Conservation (phyloP, 352 stramenopile species). For the Pelagophyceae sp. region DNA sequence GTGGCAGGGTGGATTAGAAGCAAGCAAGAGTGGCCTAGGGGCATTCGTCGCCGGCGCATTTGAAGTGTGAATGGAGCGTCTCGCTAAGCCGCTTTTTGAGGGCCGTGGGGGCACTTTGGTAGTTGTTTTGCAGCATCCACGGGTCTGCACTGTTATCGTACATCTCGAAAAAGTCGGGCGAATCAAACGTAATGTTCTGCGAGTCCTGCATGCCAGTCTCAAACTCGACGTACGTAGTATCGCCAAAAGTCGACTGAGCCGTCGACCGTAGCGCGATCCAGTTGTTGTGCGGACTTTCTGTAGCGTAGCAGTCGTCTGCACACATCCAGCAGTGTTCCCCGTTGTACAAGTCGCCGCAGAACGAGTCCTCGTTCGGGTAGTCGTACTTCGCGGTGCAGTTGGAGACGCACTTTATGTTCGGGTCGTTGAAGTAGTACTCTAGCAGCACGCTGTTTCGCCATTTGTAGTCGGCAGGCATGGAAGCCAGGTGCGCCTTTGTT, state of each 20-base stretch:
- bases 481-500: not conserved
- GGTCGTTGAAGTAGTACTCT: slow-evolving; percentile 1
- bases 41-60: not conserved
- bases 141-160: not conserved
- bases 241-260: not conserved
- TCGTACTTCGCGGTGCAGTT: not conserved
- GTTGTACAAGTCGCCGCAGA: not conserved
- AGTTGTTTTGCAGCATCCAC: not conserved
- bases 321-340: not conserved
- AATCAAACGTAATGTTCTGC: not conserved
- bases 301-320: not conserved
- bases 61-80: not conserved
- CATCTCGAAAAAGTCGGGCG: not conserved
- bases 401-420: slow-evolving; percentile 2
- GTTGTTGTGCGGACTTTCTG: not conserved
- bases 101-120: not conserved
- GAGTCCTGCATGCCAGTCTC: not conserved
- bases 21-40: too few relatives aligned
- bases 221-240: not conserved
- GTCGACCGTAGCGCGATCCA: not conserved
- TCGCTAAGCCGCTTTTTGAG: not conserved
- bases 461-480: too few relatives aligned
- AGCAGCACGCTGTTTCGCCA: not conserved
- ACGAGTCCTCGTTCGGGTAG: not conserved
- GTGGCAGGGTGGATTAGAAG: too few relatives aligned